Evolutionary conservation across 371 early-diverging fungal genomes (phyloP).

Genomic region (Apophysomyces trapeziformis): DNA sequence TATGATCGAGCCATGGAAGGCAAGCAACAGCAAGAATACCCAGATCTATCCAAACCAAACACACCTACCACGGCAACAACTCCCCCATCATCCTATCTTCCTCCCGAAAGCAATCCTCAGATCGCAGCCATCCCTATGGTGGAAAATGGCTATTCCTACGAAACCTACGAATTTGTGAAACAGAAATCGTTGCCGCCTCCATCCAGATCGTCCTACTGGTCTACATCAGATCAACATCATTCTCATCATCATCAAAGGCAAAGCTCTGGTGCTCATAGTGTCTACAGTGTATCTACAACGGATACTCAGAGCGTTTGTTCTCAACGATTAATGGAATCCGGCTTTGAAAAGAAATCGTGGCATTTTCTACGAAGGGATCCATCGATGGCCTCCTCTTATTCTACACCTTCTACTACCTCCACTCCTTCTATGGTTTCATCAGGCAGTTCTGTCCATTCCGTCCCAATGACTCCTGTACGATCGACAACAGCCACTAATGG

Average conservation of each 20-base stretch:
- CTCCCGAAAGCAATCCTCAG: background rate
- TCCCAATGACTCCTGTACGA: constrained; percentile 31
- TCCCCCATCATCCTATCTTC: too few relatives aligned
- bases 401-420: constrained; percentile 24
- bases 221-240: background rate
- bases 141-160: background rate
- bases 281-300: constrained; percentile 23
- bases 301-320: constrained; percentile 24
- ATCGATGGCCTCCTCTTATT: constrained; percentile 28
- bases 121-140: background rate
- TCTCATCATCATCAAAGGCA: constrained; percentile 13
- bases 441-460: constrained; percentile 17
- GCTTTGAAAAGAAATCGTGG: constrained; percentile 16
- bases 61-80: background rate
- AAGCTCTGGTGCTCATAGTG: constrained; percentile 22
- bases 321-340: constrained; percentile 2
- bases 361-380: constrained; percentile 26
- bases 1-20: constrained; percentile 34
- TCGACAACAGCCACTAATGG: constrained; percentile 29
- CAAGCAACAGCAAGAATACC: constrained; percentile 6
- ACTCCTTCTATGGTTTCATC: constrained; percentile 18
- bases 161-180: constrained; percentile 2
- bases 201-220: background rate
- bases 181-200: constrained; percentile 3
- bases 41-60: background rate